These are phyloP conservation scores for Kodamaea nitidulidarum DNA, from an alignment of 805 yeast genomes.

Conservation along the genomic window DNA sequence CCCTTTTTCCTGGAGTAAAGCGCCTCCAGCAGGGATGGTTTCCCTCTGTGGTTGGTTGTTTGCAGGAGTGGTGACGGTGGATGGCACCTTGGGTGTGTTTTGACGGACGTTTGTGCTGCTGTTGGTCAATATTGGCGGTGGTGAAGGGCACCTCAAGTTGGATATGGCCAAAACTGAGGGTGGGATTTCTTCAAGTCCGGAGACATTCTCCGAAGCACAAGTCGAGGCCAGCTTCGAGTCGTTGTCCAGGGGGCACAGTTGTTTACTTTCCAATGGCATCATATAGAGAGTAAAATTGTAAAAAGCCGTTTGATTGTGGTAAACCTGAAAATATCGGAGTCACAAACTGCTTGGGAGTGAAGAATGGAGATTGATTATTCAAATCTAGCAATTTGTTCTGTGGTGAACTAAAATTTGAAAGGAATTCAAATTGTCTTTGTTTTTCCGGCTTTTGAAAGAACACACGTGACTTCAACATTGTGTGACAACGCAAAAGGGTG, in stretches of 20 bases:
- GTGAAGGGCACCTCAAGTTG: conserved; percentile 61
- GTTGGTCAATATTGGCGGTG: conserved; percentile 59
- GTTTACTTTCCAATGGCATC: not conserved
- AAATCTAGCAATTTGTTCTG: not conserved
- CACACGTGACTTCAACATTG: not conserved
- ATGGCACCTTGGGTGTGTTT: conserved; percentile 5
- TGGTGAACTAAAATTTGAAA: not conserved
- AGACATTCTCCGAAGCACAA: not conserved
- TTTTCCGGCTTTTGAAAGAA: not conserved
- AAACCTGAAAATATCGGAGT: not conserved
- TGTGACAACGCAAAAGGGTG: conserved; percentile 2
- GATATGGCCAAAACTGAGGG: conserved; percentile 58
- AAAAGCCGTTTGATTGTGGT: not conserved
- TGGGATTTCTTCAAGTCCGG: conserved; percentile 22
- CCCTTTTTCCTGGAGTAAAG: conserved; percentile 29
- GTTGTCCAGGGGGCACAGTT: conserved; percentile 1
- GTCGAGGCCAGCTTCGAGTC: not conserved
- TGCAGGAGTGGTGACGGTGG: conserved; percentile 6
- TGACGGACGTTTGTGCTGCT: conserved; percentile 5
- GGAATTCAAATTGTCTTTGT: not conserved
- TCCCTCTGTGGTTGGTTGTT: conserved; percentile 15
- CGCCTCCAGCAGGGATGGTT: conserved; percentile 47
- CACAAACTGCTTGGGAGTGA: not conserved
- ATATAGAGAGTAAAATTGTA: not conserved
- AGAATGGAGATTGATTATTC: not conserved